Base-by-base conservation (phyloP, 2,329 filamentous ascomycete species). In the Xylariaceae sp. region DNA sequence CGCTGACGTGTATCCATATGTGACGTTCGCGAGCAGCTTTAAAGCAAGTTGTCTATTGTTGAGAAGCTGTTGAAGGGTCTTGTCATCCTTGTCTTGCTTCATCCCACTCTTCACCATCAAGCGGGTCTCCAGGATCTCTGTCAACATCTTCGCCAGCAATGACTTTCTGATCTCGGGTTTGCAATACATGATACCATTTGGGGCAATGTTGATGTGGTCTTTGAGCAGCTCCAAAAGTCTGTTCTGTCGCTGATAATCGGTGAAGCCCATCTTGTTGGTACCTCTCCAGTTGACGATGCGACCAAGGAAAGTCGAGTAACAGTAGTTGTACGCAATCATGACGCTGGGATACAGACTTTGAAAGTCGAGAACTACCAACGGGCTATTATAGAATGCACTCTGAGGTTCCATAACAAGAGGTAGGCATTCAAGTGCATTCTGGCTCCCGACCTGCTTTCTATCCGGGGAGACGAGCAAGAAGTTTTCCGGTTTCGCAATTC, bases 261-360 rank as follows among this genome's bases (percentile, higher is more conserved):
- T 86, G 70, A 98, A 96, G 0, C 95, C 95, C 89, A 99, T 91
- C 75, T 98, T 96, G 77, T 91, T 93, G 26, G 84, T 86, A 2
- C 92, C 93, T n/a, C 91, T 86, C 93, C 93, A 97, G 65, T 87
- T 85, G 23, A 87, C 84, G 40, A 96, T 87, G 26, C 95, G 86
- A 0, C 95, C 95, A 0, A 98, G 80, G 65, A 93, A 99, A 0
- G 95, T 99, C 0, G 95, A 98, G 70, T 99, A 99, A 76, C 95
- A 99, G 70, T 97, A 95, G 68, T 99, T 99, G 77, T 99, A 98
- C 0, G 95, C 95, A 69, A 99, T 98, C 92, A 99, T 97, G 57
- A 98, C 88, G 73, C 93, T 97, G 0, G 95, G 95, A 64, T 99
- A 99, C 46, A 99, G 77, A 57, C 91, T 96, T 69, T 98, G 93